Evolutionary conservation across 768 basidiomycete genomes (phyloP).

Genomic region (Collybia sordida): DNA sequence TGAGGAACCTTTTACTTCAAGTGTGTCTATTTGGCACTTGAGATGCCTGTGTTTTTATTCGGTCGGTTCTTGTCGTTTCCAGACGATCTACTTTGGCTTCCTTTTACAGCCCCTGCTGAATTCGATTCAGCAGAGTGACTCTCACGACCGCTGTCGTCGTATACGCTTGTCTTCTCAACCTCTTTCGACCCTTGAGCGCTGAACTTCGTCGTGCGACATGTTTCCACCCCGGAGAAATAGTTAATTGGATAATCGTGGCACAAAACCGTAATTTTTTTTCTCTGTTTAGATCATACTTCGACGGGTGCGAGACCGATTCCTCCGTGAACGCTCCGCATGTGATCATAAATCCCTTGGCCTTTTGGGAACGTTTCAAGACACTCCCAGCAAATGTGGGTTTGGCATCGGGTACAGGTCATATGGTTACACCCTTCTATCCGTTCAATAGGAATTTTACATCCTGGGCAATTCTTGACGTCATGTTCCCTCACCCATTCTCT

Average conservation of each 20-base stretch:
- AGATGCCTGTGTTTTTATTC: too few relatives aligned
- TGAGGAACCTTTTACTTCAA: too few relatives aligned
- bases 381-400: constrained; percentile 81
- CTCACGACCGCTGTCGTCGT: too few relatives aligned
- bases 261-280: not conserved
- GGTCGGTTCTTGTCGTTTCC: too few relatives aligned
- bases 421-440: constrained; percentile 79
- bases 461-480: constrained; percentile 75
- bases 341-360: constrained; percentile 72
- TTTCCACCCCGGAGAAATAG: too few relatives aligned
- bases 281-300: not conserved
- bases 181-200: too few relatives aligned
- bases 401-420: constrained; percentile 74
- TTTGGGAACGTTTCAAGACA: constrained; percentile 70
- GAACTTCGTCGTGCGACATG: too few relatives aligned
- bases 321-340: constrained; percentile 72
- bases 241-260: not conserved
- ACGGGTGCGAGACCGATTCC: constrained; percentile 45
- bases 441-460: constrained; percentile 71
- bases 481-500: constrained; percentile 60
- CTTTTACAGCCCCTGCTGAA: too few relatives aligned
- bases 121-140: too few relatives aligned
- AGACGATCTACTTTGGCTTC: too few relatives aligned
- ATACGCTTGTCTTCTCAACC: too few relatives aligned
- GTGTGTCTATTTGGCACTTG: too few relatives aligned